phyloP scores from a whole-genome alignment of 371 early-diverging fungal species.

The Apophysomyces elegans region DNA sequence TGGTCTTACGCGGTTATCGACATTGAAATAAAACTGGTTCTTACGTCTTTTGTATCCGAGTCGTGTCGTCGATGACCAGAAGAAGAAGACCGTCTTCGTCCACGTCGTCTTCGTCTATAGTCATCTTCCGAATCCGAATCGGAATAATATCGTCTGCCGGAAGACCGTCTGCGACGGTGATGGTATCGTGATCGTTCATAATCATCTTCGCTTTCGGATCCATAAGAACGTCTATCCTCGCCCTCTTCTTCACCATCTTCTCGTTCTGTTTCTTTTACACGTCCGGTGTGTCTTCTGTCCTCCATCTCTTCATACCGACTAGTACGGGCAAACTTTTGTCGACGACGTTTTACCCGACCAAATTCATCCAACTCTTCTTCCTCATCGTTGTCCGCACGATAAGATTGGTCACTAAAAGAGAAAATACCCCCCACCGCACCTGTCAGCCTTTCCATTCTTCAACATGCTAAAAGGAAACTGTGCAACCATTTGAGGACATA shows the following conservation, averaged over 20 bases:
- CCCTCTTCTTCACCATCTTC: conserved; percentile 23
- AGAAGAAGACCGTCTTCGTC: conserved; percentile 19
- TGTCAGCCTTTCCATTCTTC: not conserved
- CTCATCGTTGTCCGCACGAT: conserved; percentile 17
- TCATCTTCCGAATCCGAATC: conserved; percentile 38
- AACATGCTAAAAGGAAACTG: not conserved
- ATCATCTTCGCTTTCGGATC: conserved; percentile 66
- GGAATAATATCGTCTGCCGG: conserved; percentile 25
- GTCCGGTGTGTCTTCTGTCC: conserved; percentile 26
- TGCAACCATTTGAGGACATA: not conserved
- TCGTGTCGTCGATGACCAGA: conserved; percentile 12
- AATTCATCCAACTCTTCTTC: conserved; percentile 55
- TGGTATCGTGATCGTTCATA: conserved; percentile 74
- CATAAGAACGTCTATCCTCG: conserved; percentile 36
- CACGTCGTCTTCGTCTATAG: conserved; percentile 19
- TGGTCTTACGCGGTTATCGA: not conserved
- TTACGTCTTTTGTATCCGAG: conserved; percentile 26
- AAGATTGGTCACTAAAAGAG: too few relatives aligned
- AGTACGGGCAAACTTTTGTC: conserved; percentile 33
- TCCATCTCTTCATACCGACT: not conserved
- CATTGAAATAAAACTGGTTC: not conserved
- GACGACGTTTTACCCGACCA: conserved; percentile 50
- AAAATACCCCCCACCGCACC: too few relatives aligned
- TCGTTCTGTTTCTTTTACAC: conserved; percentile 31
- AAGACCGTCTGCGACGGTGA: conserved; percentile 29